These are phyloP conservation scores for Mycogone perniciosa DNA, from an alignment of 2,329 filamentous ascomycete species.

Conservation along the genomic window DNA sequence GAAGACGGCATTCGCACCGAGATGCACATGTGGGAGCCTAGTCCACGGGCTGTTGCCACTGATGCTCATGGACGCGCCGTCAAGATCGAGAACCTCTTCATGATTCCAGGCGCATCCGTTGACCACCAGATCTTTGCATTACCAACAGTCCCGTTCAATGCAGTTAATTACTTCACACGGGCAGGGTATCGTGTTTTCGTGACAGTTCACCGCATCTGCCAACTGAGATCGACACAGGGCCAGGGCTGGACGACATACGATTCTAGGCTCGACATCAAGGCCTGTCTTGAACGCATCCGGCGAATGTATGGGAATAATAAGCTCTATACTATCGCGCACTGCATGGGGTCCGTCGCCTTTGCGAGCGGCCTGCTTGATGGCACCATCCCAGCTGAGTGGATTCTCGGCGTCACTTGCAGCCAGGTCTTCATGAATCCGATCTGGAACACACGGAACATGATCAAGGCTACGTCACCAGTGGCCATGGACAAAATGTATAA, in stretches of 20 bases:
- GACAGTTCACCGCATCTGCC: constrained; percentile 52
- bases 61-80: constrained; percentile 8
- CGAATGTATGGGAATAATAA: constrained; percentile 28
- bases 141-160: constrained; percentile 57
- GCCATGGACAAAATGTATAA: constrained; percentile 45
- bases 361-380: constrained; percentile 55
- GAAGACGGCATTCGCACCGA: constrained; percentile 46
- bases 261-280: constrained; percentile 51
- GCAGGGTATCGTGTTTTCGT: constrained; percentile 56
- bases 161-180: constrained; percentile 55
- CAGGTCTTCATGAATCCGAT: constrained; percentile 60
- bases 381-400: constrained; percentile 50
- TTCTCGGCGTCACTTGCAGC: constrained; percentile 51
- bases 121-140: constrained; percentile 58
- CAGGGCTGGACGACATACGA: constrained; percentile 53
- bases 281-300: constrained; percentile 49
- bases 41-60: constrained; percentile 28
- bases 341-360: constrained; percentile 56
- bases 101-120: constrained; percentile 57
- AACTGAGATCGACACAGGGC: constrained; percentile 42
- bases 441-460: constrained; percentile 49
- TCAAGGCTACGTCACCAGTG: constrained; percentile 47
- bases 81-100: constrained; percentile 43
- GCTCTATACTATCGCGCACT: constrained; percentile 56
- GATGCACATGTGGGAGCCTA: constrained; percentile 53